These are phyloP conservation scores for Dactylellina leptospora DNA, from an alignment of 2,329 filamentous ascomycete genomes.

Conservation along the genomic window DNA sequence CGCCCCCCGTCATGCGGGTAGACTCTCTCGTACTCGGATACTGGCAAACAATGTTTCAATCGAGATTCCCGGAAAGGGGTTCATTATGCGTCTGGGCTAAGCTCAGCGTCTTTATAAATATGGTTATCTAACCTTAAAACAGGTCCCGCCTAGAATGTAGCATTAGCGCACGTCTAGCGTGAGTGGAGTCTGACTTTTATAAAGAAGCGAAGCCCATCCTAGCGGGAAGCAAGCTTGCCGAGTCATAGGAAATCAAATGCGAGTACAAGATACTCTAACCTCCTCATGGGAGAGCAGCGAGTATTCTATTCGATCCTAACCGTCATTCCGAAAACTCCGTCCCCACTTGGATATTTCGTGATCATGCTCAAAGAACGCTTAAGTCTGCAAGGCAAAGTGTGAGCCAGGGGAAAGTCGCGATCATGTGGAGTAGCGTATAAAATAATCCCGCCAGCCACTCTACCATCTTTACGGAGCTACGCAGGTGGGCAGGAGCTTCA, in stretches of 20 bases:
- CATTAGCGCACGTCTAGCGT: not conserved
- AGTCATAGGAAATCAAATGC: conserved; percentile 30
- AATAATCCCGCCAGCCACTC: not conserved
- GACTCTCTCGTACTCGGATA: conserved; percentile 17
- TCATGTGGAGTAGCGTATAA: conserved; percentile 26
- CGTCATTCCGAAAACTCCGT: not conserved
- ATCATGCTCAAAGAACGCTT: not conserved
- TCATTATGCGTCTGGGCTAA: conserved; percentile 23
- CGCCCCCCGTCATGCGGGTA: conserved; percentile 14
- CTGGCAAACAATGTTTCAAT: conserved; percentile 19
- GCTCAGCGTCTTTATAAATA: not conserved
- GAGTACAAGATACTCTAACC: conserved; percentile 4
- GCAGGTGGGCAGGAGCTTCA: not conserved
- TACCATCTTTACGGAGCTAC: not conserved
- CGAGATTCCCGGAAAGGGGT: conserved; percentile 14
- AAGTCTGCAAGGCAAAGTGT: too few relatives aligned
- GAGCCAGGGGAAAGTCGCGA: too few relatives aligned
- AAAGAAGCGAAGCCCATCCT: not conserved
- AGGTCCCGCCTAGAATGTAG: not conserved
- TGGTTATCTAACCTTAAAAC: conserved; percentile 11
- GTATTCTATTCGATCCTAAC: too few relatives aligned
- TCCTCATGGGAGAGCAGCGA: not conserved
- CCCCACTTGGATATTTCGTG: not conserved
- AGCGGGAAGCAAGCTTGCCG: not conserved
- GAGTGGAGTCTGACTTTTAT: not conserved